A percentile compares a stretch with the other conserved stretches of the same genome.
Evolutionary conservation across 176 grass and related monocot genomes (phyloP).

Genomic region (Dendrocalamus sinicus): DNA sequence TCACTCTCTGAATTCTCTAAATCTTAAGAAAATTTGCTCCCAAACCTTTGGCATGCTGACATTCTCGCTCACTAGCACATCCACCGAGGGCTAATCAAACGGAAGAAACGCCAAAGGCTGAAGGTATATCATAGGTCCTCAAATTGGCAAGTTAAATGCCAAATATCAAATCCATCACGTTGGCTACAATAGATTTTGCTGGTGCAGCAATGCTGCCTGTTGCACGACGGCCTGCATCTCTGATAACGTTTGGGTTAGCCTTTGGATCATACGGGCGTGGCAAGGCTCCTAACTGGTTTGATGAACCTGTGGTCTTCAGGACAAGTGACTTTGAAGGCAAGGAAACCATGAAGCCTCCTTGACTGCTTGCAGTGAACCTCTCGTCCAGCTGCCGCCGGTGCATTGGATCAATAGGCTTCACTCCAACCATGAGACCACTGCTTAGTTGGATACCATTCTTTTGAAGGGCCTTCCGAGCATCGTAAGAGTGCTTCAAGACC

Average conservation of each 20-base stretch:
- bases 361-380: constrained; percentile 46
- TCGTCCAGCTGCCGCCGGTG: constrained; percentile 69
- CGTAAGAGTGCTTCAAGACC: constrained; percentile 61
- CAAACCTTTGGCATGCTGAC: not conserved
- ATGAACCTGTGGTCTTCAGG: constrained; percentile 40
- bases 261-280: constrained; percentile 58
- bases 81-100: not conserved
- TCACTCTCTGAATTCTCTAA: constrained; percentile 22
- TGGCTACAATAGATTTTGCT: constrained; percentile 74
- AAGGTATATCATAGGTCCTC: constrained; percentile 1
- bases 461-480: constrained; percentile 82
- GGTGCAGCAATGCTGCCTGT: constrained; percentile 61
- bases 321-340: constrained; percentile 53
- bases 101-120: constrained; percentile 5
- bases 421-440: constrained; percentile 77
- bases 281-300: constrained; percentile 57
- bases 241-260: constrained; percentile 43
- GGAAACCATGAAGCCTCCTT: constrained; percentile 81
- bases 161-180: constrained; percentile 86
- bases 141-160: constrained; percentile 59
- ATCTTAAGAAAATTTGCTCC: constrained; percentile 19
- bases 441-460: constrained; percentile 80
- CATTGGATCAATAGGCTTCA: constrained; percentile 78
- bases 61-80: not conserved
- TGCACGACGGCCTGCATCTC: constrained; percentile 48